These are phyloP conservation scores for Aciculosporium take DNA, from an alignment of 2,329 filamentous ascomycete species.

Conservation along the genomic window DNA sequence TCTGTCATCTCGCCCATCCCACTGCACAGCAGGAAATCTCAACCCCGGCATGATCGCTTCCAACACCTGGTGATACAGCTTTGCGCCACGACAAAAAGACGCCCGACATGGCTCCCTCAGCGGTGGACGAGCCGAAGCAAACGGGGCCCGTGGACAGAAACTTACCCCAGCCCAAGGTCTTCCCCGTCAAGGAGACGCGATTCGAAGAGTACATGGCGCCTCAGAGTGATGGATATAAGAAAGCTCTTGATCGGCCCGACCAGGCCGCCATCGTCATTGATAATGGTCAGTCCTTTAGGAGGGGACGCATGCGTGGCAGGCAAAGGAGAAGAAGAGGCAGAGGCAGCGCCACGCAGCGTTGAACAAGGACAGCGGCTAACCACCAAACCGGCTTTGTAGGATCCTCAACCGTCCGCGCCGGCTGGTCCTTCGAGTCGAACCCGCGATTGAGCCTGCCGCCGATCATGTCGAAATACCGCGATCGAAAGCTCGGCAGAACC, in stretches of 20 bases:
- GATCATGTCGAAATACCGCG: slow-evolving; percentile 87
- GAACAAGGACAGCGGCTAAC: not conserved
- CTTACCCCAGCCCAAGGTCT: slow-evolving; percentile 41
- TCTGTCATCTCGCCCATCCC: slow-evolving; percentile 1
- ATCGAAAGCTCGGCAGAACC: slow-evolving; percentile 82
- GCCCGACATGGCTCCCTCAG: slow-evolving; percentile 38
- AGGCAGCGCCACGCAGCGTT: not conserved
- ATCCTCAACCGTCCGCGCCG: slow-evolving; percentile 76
- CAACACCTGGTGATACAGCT: slow-evolving; percentile 1
- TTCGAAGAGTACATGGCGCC: slow-evolving; percentile 42
- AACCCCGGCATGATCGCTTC: slow-evolving; percentile 3
- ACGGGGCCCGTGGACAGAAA: slow-evolving; percentile 23
- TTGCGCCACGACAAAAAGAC: slow-evolving; percentile 6
- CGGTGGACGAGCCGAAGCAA: slow-evolving; percentile 29
- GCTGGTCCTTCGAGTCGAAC: slow-evolving; percentile 84
- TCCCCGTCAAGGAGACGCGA: slow-evolving; percentile 45
- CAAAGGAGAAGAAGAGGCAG: not conserved
- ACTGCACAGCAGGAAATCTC: not conserved
- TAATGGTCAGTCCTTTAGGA: slow-evolving; percentile 59
- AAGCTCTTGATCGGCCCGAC: slow-evolving; percentile 44
- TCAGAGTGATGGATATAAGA: slow-evolving; percentile 53
- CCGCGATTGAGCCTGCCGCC: slow-evolving; percentile 73
- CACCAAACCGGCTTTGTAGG: slow-evolving; percentile 38
- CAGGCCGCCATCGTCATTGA: slow-evolving; percentile 85
- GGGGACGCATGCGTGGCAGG: slow-evolving; percentile 5